Conservation (phyloP, 257 asterid genomes). For the Anisodus tanguticus region DNA sequence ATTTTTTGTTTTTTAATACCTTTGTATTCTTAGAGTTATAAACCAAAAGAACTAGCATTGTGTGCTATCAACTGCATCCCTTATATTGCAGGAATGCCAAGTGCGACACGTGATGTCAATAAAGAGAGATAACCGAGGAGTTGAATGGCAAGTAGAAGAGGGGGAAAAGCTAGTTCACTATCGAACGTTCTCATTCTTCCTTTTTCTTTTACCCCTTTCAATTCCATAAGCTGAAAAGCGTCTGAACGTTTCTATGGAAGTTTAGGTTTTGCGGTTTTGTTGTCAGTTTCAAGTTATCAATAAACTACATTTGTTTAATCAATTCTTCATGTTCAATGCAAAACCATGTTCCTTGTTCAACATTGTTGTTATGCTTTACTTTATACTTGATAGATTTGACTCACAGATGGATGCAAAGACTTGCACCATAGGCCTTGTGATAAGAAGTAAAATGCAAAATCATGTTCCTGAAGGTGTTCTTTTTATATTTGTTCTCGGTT, state of each 20-base stretch:
- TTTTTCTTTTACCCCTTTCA: neutral
- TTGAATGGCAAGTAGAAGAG: neutral
- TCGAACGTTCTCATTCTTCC: neutral
- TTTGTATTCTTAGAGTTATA: neutral
- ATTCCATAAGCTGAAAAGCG: neutral
- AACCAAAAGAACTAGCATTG: neutral
- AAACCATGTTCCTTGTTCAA: neutral
- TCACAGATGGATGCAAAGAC: neutral
- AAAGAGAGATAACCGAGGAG: neutral
- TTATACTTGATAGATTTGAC: neutral
- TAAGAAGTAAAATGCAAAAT: too few relatives aligned
- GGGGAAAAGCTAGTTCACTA: neutral
- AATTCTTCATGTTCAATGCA: neutral
- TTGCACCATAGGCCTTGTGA: neutral
- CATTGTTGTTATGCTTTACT: neutral
- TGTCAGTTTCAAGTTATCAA: neutral
- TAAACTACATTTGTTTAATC: neutral
- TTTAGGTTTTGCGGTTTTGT: neutral
- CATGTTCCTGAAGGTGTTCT: neutral
- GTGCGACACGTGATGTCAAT: neutral
- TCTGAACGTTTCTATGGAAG: neutral
- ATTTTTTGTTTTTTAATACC: neutral
- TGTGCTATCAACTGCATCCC: neutral
- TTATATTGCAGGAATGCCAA: neutral
- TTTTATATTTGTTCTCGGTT: neutral